These are phyloP conservation scores for Crithidia brevicula DNA, from an alignment of 208 protist genomes.

Conservation along the genomic window DNA sequence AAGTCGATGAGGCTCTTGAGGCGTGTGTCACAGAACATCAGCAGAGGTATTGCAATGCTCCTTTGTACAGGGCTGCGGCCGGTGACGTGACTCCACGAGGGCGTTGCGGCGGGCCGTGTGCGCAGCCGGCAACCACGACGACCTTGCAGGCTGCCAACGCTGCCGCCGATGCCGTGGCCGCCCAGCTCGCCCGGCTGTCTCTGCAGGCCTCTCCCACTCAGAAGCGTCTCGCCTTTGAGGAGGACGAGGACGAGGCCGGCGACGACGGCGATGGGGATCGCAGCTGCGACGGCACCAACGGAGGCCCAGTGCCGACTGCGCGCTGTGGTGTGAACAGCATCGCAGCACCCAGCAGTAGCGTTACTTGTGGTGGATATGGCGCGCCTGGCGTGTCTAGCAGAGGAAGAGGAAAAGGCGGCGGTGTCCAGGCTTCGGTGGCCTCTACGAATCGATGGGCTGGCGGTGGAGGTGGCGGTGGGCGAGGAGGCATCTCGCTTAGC, in stretches of 20 bases:
- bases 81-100: slow-evolving; percentile 13
- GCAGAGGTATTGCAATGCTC: too few relatives aligned
- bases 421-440: neutral
- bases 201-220: slow-evolving; percentile 66
- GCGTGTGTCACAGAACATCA: too few relatives aligned
- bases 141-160: neutral
- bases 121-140: neutral
- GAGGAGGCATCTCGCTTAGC: neutral
- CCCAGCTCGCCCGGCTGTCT: slow-evolving; percentile 32
- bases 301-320: neutral
- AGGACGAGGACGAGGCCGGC: slow-evolving; percentile 38
- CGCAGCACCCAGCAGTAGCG: neutral
- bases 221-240: slow-evolving; percentile 70
- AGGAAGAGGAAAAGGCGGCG: neutral
- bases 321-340: too few relatives aligned
- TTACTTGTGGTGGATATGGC: neutral
- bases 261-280: neutral
- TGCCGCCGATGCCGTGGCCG: slow-evolving; percentile 18
- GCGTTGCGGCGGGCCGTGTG: neutral
- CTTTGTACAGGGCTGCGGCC: too few relatives aligned
- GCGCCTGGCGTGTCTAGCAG: neutral
- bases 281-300: neutral
- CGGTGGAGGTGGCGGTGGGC: neutral
- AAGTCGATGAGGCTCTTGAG: too few relatives aligned
- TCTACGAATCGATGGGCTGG: neutral